These are phyloP conservation scores for Phlyctochytrium bullatum DNA, from an alignment of 192 early-diverging fungal species.

Conservation along the genomic window DNA sequence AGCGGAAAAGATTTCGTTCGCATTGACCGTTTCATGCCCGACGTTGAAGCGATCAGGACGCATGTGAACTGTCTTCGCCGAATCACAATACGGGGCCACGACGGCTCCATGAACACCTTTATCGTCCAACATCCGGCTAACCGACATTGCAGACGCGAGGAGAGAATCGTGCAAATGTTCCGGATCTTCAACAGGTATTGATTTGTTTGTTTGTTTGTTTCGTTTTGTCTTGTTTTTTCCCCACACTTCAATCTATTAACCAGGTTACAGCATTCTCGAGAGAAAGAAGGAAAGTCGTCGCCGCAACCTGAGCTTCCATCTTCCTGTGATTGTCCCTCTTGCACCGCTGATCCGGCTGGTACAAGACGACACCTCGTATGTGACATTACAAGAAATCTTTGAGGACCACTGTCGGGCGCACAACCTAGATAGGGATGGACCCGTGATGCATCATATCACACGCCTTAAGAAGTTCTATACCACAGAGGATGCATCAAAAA, in stretches of 20 bases:
- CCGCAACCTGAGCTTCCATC: conserved; percentile 74
- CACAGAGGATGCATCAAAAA: conserved; percentile 45
- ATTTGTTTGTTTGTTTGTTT: background rate
- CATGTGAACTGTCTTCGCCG: conserved; percentile 72
- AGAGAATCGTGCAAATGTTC: conserved; percentile 93
- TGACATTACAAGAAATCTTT: conserved; percentile 89
- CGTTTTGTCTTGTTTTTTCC: no score
- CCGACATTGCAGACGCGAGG: conserved; percentile 87
- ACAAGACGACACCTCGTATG: conserved; percentile 86
- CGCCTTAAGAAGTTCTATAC: conserved; percentile 65
- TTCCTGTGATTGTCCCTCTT: conserved; percentile 90
- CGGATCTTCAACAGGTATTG: conserved; percentile 77
- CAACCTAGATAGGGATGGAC: conserved; percentile 83
- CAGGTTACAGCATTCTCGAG: conserved; percentile 64
- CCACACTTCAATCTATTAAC: background rate
- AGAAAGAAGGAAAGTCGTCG: conserved; percentile 77
- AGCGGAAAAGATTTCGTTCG: conserved; percentile 88
- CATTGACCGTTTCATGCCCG: conserved; percentile 92
- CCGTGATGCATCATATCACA: conserved; percentile 75
- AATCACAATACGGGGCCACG: conserved; percentile 85
- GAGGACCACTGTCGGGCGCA: conserved; percentile 77
- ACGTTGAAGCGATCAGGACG: conserved; percentile 80
- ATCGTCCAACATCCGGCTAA: conserved; percentile 92
- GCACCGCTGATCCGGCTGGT: conserved; percentile 91
- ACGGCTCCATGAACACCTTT: conserved; percentile 88